Evolutionary conservation across 2,329 filamentous ascomycete species (phyloP), one percentile per base, ranked within the genome.

Genomic region (Tolypocladium ophioglossoides): DNA sequence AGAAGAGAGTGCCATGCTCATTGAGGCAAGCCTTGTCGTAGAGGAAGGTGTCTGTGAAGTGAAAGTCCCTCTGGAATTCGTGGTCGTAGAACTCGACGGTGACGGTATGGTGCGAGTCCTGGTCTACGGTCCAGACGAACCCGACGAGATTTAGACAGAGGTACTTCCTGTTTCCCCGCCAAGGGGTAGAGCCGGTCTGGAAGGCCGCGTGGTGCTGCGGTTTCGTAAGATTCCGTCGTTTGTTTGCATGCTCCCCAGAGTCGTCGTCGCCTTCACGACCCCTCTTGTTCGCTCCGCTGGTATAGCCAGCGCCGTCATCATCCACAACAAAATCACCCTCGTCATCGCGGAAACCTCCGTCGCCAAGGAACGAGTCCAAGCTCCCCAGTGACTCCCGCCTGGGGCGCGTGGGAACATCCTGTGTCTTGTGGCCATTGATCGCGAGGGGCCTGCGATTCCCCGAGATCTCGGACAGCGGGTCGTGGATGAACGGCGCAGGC

Each of bases 71-170:
- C 67, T 96, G 87, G 56, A 87, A 85, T 61, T 95, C 91, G 55
- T 91, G 87, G 68, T 99, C 95, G 68, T 97, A 96, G 68, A 99
- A 99, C 64, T 97, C 94, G 2, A 97, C 91, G 0, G 91, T 96
- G 12, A 99, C 86, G 2, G 94, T 99, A 67, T 97, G 84, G 62
- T 92, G 87, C 0, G 87, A 88, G 64, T 96, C 91, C 70, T 99
- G 94, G 62, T 96, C 89, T 20, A 99, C 89, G 0, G 92, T 97
- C 90, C 94, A 99, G 10, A 96, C 89, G 64, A 95, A 94, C 1
- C 95, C 94, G 52, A 91, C 89, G 56, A 99, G 74, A 66, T 97
- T 97, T 41, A 97, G 80, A 65, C 90, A 96, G 1, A 99, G 79
- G 66, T 99, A 96, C 66, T 92, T 89, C 58, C 94, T 80, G 68